Base-by-base conservation (phyloP, 2,329 filamentous ascomycete genomes). In the Tolypocladium pustulatum region DNA sequence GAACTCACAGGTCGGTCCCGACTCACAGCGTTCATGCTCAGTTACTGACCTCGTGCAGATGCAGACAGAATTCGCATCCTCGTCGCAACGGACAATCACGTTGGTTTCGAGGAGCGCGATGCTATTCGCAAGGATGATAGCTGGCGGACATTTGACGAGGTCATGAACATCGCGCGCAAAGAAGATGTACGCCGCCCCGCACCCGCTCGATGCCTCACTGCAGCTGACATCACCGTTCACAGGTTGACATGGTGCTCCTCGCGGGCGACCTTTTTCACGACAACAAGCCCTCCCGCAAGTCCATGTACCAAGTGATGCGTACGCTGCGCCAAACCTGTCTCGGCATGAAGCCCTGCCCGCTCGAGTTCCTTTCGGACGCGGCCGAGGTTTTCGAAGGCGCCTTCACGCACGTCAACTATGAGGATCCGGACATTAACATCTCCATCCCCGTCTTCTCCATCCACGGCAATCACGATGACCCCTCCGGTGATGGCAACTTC, bases 391-490 rank as follows among this genome's bases (percentile, higher is more conserved):
- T 99, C 66, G 88, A 91, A 61, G 89, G 89, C 8, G 87, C 91
- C 0, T 96, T 97, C 69, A 87, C 91, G 55, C 89, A 97, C 71
- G 93, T 96, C 73, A 99, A 99, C 73, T 99, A 99, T 73, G 91
- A 97, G 73, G 94, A 99, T 67, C 85, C 90, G 30, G 91, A 99
- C 66, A 97, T 99, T 73, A 99, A 99, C 67, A 85, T 99, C 61
- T 90, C 92, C 1, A 97, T 97, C 58, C 94, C 94, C 0, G 91
- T 99, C 34, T 99, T 99, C 70, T 96, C 93, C 0, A 99, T 99
- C 46, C 95, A 99, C 67, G 94, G 94, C 53, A 99, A 99, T 68
- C 94, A 99, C 70, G 94, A 99, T 69, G 94, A 99, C 69, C 94
- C 94, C 0, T 95, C 92, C n/a, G 94, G 94, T 12, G 92, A 97